Base-by-base conservation (phyloP, 441 rosid genomes). In the Bruguiera hainesii region DNA sequence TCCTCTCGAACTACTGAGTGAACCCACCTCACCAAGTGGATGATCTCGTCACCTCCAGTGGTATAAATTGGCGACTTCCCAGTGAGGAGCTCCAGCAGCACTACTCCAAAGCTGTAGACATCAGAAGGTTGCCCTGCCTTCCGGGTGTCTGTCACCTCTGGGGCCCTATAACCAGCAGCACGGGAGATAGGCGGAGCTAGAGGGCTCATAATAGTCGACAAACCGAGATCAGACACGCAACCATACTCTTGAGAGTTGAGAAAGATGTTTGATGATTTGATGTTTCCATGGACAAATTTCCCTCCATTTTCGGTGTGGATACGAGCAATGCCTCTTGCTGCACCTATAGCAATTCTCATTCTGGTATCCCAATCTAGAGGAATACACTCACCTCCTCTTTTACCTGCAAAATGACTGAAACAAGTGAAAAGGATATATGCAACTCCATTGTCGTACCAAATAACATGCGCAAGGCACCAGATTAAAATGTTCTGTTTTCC, bases 11-110 rank as follows among this genome's bases (percentile, higher is more conserved):
- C 98, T 5, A 94, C 98, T 0, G 96, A 89, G 72, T 88, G 89
- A 60, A 94, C 99, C 99, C 99, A 94, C 74, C 98, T 72, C 51
- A 91, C 99, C 81, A 94, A 77, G 75, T 94, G 99, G 33, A 88
- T 77, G 4, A 85, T 80, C 85, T 94, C 99, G 9, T 91, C 97
- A 4, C 96, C 87, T 18, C 89, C 85, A 0, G 90, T 84, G 2
- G 94, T 78, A 59, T 88, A 88, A 71, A 89, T 79, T 1, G 99
- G 98, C 0, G 97, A 91, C 67, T 91, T 94, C 10, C 97, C 93
- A 0, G 99, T 94, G 4, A 94, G 99, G 6, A 94, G 85, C 78
- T 94, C 99, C 3, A 94, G 82, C 39, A 94, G 74, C 21, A 91
- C 86, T 28, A 94, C 98, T 3, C 99, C 99, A 23, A 91, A 90